These are phyloP conservation scores for Westerdykella aurantiaca DNA, from an alignment of 2,329 filamentous ascomycete genomes.

Conservation along the genomic window DNA sequence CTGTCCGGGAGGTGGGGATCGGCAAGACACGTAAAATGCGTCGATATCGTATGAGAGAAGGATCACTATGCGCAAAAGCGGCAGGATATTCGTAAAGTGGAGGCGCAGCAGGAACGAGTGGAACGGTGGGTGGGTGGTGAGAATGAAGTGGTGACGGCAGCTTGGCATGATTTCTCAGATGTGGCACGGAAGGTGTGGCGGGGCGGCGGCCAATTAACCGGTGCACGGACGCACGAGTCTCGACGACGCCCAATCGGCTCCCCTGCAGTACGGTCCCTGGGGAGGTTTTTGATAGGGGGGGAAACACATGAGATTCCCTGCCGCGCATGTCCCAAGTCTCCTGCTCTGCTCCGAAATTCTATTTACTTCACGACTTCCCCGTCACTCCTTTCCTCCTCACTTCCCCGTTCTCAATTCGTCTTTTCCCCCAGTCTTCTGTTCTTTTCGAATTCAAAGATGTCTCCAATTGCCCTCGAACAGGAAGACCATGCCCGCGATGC, in stretches of 20 bases:
- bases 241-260: slow-evolving; percentile 1
- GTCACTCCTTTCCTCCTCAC: slow-evolving; percentile 7
- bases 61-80: background rate
- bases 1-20: background rate
- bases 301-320: too few relatives aligned
- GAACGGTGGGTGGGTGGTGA: background rate
- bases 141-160: background rate
- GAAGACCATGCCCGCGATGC: slow-evolving; percentile 84
- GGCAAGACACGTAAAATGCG: background rate
- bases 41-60: background rate
- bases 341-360: slow-evolving; percentile 22
- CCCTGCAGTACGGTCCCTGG: background rate
- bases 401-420: slow-evolving; percentile 12
- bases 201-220: background rate
- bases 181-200: background rate
- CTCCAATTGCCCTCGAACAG: slow-evolving; percentile 60
- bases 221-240: background rate
- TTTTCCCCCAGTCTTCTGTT: background rate
- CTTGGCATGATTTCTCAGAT: background rate
- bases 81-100: background rate
- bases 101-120: background rate
- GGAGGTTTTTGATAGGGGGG: background rate
- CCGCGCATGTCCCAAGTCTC: slow-evolving; percentile 12
- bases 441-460: slow-evolving; percentile 39
- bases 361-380: slow-evolving; percentile 5